Base-by-base conservation (phyloP, 2,329 filamentous ascomycete species). In the Diaporthe humulicola region DNA sequence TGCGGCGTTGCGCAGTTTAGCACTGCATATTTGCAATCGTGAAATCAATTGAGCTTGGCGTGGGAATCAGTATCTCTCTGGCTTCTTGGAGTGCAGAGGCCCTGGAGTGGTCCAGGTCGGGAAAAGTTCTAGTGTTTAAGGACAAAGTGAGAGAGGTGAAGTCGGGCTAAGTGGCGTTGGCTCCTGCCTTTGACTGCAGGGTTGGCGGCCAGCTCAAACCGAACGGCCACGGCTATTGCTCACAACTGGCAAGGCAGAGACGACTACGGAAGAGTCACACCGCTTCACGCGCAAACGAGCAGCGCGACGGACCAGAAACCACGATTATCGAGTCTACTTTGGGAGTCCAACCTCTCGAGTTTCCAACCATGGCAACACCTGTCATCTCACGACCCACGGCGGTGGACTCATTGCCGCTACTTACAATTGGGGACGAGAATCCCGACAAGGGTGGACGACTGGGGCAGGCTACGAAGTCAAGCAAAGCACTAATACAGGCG, bases 181-280 rank as follows among this genome's bases (percentile, higher is more conserved):
- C 33, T 48, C 17, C 30, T 52, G 58, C 56, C 54, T 70, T 58
- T 58, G 54, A 71, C 22, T 50, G 64, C 64, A 69, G 19, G 45
- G 33, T 40, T 54, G 48, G 64, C 64, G n/a, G 48, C 48, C 48
- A 52, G 64, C 64, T 54, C 38, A 54, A 54, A 52, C 38, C 22
- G 12, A 69, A 69, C 64, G 3, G 33, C 48, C 33, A 30, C 28
- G 45, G 52, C 67, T 70, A 33, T 58, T 72, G 42, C 70, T 52
- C 70, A 72, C 36, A 28, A 40, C 22, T n/a, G 45, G 61, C 52
- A 42, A 28, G 70, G 22, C 42, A 58, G 30, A 70, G 58, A 22
- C 52, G 33, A 30, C 70, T 17, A 61, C n/a, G 36, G 42, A 71
- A 60, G 74, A 75, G 74, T 75, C 74, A 75, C 70, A 40, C 74